Evolutionary conservation across 257 asterid genomes (phyloP), one percentile per base, ranked within the genome.

Genomic region (Primulina huaijiensis): DNA sequence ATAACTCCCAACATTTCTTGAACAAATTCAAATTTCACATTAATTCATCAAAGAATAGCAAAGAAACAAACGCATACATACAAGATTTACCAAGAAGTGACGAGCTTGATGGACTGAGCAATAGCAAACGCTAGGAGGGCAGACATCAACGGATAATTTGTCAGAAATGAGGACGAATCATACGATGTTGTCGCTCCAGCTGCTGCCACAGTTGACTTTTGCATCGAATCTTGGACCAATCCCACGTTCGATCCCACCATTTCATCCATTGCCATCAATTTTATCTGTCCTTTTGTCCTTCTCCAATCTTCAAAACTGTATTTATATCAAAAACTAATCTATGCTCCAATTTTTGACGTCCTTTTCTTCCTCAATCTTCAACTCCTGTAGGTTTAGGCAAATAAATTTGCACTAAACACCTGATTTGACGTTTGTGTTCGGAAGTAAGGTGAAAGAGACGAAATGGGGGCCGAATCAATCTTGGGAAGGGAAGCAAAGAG

Each of bases 81-180:
- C 31, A 60, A 71, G 74, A 64, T 30, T 55, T 90, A 93, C 97
- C 99, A 82, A 46, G 92, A 72, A 68, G 91, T 74, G 78, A 91
- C 38, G 82, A 89, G 31, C 79, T 90, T 94, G 52, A 78, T 37
- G 59, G 87, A 79, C 84, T 93, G 97, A 55, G 96, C 97, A 66
- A 91, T 70, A 56, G 82, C 79, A 71, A 91, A 94, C 59, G 96
- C 96, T 7, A 94, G 25, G 69, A 91, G 74, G 70, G 97, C 90
- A 60, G 96, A 86, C n/a, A 89, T 73, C 43, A 91, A 75, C 33
- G 97, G 97, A 79, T 74, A 82, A 75, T 91, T 94, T 23, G 89
- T 38, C 5, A 89, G 75, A 31, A 87, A 25, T 4, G 96, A 79
- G 46, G 77, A 77, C 1, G 86, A 66, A 2, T 73, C 21, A 66